These are phyloP conservation scores for Tolypocladium tropicale DNA, from an alignment of 2,329 filamentous ascomycete genomes.

Conservation along the genomic window DNA sequence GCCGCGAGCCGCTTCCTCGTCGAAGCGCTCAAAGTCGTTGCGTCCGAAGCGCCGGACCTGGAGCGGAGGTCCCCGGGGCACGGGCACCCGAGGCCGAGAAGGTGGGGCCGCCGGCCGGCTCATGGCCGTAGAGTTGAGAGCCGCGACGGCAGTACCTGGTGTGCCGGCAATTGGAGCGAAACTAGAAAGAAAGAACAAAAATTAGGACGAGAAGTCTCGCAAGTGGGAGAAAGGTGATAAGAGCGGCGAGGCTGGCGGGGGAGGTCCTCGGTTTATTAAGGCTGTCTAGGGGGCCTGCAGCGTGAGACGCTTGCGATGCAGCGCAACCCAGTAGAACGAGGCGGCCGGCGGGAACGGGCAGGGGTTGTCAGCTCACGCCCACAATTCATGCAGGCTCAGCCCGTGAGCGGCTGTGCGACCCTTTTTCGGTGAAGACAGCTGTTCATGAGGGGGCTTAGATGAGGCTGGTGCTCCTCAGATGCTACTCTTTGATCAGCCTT, in stretches of 20 bases:
- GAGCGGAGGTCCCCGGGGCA: conserved; percentile 2
- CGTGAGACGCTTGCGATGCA: background rate
- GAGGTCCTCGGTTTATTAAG: background rate
- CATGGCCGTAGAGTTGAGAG: background rate
- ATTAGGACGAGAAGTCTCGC: too few species aligned
- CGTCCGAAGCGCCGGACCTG: conserved; percentile 8
- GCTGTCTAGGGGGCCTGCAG: background rate
- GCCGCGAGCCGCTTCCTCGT: conserved; percentile 5
- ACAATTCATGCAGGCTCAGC: background rate
- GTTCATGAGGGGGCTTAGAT: background rate
- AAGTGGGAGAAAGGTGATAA: background rate
- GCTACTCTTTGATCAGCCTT: background rate
- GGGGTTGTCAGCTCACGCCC: background rate
- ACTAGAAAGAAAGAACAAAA: background rate
- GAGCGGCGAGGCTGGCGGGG: background rate
- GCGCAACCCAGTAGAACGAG: background rate
- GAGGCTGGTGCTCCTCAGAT: background rate
- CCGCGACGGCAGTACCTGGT: background rate
- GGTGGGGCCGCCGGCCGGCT: background rate
- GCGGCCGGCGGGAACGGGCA: background rate
- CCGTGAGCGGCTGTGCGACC: background rate
- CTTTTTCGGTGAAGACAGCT: background rate
- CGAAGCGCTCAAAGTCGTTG: conserved; percentile 10
- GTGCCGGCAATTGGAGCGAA: background rate
- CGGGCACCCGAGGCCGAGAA: background rate